A percentile compares a stretch with the other conserved stretches of the same genome.
phyloP scores from a whole-genome alignment of 2,329 filamentous ascomycete genomes.

The Fusarium equiseti region DNA sequence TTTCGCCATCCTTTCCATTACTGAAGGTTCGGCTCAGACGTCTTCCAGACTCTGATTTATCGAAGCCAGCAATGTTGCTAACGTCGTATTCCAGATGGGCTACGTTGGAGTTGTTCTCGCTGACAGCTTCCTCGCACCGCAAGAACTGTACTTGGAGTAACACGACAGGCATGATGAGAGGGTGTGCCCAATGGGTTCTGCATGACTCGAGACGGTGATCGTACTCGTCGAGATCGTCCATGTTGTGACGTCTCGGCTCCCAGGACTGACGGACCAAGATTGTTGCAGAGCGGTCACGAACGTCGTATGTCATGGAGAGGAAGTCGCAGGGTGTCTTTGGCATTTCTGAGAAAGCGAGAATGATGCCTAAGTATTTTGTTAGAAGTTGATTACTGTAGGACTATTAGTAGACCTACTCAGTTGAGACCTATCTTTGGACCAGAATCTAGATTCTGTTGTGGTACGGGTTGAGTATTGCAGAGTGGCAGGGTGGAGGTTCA shows the following conservation, averaged over 20 bases:
- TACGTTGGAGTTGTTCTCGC: slow-evolving; percentile 59
- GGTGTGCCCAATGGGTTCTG: slow-evolving; percentile 59
- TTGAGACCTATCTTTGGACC: slow-evolving; percentile 54
- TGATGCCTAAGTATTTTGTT: slow-evolving; percentile 50
- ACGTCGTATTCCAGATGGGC: slow-evolving; percentile 57
- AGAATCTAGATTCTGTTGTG: slow-evolving; percentile 57
- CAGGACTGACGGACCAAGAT: slow-evolving; percentile 59
- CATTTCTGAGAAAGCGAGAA: slow-evolving; percentile 59
- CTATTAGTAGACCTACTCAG: slow-evolving; percentile 45
- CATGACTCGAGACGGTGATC: slow-evolving; percentile 60
- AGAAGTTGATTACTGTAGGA: neutral
- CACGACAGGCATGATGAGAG: slow-evolving; percentile 59
- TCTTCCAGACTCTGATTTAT: slow-evolving; percentile 47
- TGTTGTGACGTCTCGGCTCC: slow-evolving; percentile 56
- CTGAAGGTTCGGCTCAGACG: slow-evolving; percentile 43
- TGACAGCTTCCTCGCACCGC: slow-evolving; percentile 59
- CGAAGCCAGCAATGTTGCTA: slow-evolving; percentile 58
- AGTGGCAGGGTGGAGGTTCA: slow-evolving; percentile 56
- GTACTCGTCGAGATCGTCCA: slow-evolving; percentile 60
- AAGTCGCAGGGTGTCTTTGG: slow-evolving; percentile 61
- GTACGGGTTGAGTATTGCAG: slow-evolving; percentile 55
- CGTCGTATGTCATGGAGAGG: slow-evolving; percentile 60
- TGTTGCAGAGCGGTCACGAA: slow-evolving; percentile 55
- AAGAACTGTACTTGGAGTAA: slow-evolving; percentile 61
- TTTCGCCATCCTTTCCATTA: slow-evolving; percentile 42